Conservation (phyloP, 495 filamentous ascomycete genomes). For the Astrothelium subdiscretum region DNA sequence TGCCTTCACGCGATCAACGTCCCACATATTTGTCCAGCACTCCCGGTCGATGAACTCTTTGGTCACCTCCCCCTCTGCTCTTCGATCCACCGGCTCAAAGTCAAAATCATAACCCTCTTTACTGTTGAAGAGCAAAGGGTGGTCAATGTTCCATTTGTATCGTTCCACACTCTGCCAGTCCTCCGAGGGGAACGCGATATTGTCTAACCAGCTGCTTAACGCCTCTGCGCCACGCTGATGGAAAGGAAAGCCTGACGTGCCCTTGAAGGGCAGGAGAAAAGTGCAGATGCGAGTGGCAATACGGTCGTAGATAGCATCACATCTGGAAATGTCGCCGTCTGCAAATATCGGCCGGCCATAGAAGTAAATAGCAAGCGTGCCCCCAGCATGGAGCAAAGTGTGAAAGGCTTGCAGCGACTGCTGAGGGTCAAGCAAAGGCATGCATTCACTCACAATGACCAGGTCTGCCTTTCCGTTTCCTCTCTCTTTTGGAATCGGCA, state of each 20-base stretch:
- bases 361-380: background rate
- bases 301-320: background rate
- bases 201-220: background rate
- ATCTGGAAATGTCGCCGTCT: background rate
- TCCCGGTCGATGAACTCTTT: background rate
- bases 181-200: background rate
- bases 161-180: background rate
- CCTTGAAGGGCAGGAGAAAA: constrained; percentile 3
- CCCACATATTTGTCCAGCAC: background rate
- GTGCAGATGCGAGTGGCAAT: background rate
- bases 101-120: background rate
- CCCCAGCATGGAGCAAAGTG: background rate
- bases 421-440: background rate
- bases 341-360: background rate
- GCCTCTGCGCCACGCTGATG: background rate
- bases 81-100: background rate
- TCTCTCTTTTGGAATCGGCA: background rate
- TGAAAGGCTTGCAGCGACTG: background rate
- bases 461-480: constrained; percentile 5
- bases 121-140: constrained; percentile 2
- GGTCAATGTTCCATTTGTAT: constrained; percentile 1
- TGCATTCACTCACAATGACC: background rate
- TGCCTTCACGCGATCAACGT: background rate
- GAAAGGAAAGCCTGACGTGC: background rate
- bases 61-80: background rate